These are phyloP conservation scores for Phycomyces nitens DNA, from an alignment of 192 early-diverging fungal genomes.

Conservation along the genomic window DNA sequence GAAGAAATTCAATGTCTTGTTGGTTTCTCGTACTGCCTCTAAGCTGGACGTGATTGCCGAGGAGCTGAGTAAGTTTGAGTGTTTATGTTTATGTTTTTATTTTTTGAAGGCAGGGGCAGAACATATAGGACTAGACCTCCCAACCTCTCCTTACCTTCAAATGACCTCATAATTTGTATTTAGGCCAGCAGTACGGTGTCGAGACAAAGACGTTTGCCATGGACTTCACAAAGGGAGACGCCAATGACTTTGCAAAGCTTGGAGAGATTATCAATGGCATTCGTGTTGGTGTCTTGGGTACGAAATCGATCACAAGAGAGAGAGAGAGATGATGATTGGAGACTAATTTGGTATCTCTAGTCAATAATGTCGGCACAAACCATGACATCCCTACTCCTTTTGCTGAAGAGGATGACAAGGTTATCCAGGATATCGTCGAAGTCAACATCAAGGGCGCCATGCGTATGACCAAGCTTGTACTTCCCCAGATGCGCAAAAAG, in stretches of 20 bases:
- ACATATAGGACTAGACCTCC: too few species aligned
- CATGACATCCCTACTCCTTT: slow-evolving; percentile 90
- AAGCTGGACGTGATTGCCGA: slow-evolving; percentile 76
- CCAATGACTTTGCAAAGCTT: slow-evolving; percentile 68
- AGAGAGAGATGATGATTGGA: too few species aligned
- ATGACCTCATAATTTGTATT: background rate
- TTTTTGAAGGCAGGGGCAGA: background rate
- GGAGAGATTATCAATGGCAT: slow-evolving; percentile 49
- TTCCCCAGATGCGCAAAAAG: slow-evolving; percentile 76
- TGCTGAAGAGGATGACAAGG: slow-evolving; percentile 64
- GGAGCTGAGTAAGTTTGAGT: slow-evolving; percentile 53
- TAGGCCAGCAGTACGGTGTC: slow-evolving; percentile 46
- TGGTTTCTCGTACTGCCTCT: slow-evolving; percentile 76
- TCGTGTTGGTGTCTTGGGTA: slow-evolving; percentile 58
- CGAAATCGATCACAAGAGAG: too few species aligned
- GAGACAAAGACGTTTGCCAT: slow-evolving; percentile 67
- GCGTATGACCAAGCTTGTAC: slow-evolving; percentile 72
- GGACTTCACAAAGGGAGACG: slow-evolving; percentile 70
- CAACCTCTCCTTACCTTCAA: background rate
- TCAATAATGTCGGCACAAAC: slow-evolving; percentile 94
- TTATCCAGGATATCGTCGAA: slow-evolving; percentile 72
- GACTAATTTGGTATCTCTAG: slow-evolving; percentile 17
- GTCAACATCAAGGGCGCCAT: slow-evolving; percentile 85
- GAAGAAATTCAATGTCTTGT: slow-evolving; percentile 76
- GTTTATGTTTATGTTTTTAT: background rate